Evolutionary conservation across 352 stramenopile species (phyloP).

Genomic region (Blastocystis sp.): DNA sequence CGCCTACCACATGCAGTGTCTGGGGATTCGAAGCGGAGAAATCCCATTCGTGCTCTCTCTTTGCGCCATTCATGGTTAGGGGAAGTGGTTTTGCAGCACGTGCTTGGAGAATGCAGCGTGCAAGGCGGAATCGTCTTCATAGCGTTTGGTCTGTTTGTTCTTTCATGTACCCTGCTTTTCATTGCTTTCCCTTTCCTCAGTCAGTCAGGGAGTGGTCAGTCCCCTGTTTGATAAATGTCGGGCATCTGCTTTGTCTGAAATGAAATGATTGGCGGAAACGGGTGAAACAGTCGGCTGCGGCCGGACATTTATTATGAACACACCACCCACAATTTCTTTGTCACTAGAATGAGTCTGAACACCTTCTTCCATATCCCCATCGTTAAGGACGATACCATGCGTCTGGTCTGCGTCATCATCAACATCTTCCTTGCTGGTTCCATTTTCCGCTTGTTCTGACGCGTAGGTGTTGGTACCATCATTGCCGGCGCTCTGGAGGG

Average conservation of each 20-base stretch:
- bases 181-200: too few species aligned
- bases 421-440: constrained; percentile 52
- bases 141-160: background rate
- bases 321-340: background rate
- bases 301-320: background rate
- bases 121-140: background rate
- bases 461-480: constrained; percentile 56
- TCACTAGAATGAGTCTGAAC: background rate
- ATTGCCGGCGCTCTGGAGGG: constrained; percentile 32
- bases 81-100: constrained; percentile 46
- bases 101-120: background rate
- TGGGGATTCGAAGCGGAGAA: background rate
- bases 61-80: background rate
- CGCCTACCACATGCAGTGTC: constrained; percentile 20
- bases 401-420: constrained; percentile 51
- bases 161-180: too few species aligned
- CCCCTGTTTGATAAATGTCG: too few species aligned
- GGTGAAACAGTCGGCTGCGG: background rate
- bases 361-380: constrained; percentile 57
- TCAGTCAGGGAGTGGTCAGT: too few species aligned
- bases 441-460: background rate
- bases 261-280: too few species aligned
- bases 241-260: too few species aligned
- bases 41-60: background rate
- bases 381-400: constrained; percentile 63